Percentiles rank a stretch among this genome's conserved stretches.
Conservation (phyloP, 2,329 filamentous ascomycete genomes). For the Claviceps quebecensis region DNA sequence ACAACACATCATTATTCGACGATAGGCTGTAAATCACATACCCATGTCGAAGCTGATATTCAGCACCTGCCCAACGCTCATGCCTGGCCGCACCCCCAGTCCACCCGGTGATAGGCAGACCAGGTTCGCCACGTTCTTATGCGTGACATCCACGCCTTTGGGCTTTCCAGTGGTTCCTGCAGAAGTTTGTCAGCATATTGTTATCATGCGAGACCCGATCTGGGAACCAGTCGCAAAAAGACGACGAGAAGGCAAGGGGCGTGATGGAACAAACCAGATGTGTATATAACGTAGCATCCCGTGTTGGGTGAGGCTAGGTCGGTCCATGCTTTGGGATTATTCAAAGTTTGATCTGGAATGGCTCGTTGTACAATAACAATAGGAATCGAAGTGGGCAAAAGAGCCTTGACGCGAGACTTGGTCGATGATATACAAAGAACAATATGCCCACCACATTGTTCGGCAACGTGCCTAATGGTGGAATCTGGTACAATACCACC, state of each 20-base stretch:
- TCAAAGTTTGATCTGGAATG: neutral
- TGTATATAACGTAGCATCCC: conserved; percentile 38
- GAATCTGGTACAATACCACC: conserved; percentile 36
- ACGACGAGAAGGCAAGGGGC: too few relatives aligned
- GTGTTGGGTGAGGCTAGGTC: conserved; percentile 21
- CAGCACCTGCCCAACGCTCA: conserved; percentile 39
- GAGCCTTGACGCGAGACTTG: conserved; percentile 17
- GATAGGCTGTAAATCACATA: conserved; percentile 18
- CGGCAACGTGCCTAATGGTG: conserved; percentile 34
- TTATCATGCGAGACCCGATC: neutral
- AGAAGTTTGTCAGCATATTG: neutral
- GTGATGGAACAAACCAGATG: conserved; percentile 27
- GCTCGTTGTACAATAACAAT: conserved; percentile 17
- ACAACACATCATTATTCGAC: neutral
- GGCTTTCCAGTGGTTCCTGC: conserved; percentile 39
- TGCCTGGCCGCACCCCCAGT: conserved; percentile 34
- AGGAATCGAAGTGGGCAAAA: conserved; percentile 12
- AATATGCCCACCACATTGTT: conserved; percentile 28
- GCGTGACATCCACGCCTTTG: conserved; percentile 44
- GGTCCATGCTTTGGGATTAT: conserved; percentile 9
- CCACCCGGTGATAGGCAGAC: conserved; percentile 35
- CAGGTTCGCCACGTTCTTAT: conserved; percentile 40
- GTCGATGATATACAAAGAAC: conserved; percentile 33
- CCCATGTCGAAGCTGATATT: conserved; percentile 50
- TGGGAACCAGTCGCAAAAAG: neutral